These are phyloP conservation scores for Termitomyces sp. DNA, from an alignment of 768 basidiomycete species.

Conservation along the genomic window DNA sequence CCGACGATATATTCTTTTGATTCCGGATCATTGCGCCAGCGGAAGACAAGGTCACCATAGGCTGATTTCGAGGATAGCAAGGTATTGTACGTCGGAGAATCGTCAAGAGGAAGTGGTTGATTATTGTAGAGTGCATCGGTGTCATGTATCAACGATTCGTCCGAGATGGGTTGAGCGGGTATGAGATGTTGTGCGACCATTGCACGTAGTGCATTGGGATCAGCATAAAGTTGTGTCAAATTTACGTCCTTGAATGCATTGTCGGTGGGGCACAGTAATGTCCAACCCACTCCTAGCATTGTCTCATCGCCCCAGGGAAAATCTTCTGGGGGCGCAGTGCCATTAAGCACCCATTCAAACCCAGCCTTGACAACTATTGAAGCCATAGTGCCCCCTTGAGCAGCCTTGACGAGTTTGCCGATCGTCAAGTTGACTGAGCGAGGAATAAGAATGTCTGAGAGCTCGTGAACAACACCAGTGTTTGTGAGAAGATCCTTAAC, in stretches of 20 bases:
- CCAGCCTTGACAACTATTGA: constrained; percentile 81
- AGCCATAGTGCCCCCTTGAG: constrained; percentile 85
- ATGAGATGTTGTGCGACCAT: constrained; percentile 80
- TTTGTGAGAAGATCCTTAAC: constrained; percentile 72
- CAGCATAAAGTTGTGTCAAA: constrained; percentile 65
- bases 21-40: constrained; percentile 38
- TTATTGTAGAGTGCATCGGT: constrained; percentile 54
- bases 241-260: constrained; percentile 88
- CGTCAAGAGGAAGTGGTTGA: constrained; percentile 67
- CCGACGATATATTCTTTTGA: constrained; percentile 61
- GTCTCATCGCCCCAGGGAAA: constrained; percentile 58
- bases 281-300: constrained; percentile 65
- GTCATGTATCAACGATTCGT: constrained; percentile 20
- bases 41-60: constrained; percentile 86
- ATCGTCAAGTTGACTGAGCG: constrained; percentile 82
- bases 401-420: constrained; percentile 88
- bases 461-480: constrained; percentile 89
- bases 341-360: constrained; percentile 88
- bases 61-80: constrained; percentile 61
- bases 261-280: constrained; percentile 87
- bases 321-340: constrained; percentile 70
- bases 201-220: constrained; percentile 46
- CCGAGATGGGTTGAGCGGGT: constrained; percentile 33
- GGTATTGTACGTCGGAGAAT: constrained; percentile 73
- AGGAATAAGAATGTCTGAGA: constrained; percentile 84